A percentile compares a stretch with the other conserved stretches of the same genome.
Evolutionary conservation across 805 yeast species (phyloP).

Genomic region (Suhomyces faveliae): DNA sequence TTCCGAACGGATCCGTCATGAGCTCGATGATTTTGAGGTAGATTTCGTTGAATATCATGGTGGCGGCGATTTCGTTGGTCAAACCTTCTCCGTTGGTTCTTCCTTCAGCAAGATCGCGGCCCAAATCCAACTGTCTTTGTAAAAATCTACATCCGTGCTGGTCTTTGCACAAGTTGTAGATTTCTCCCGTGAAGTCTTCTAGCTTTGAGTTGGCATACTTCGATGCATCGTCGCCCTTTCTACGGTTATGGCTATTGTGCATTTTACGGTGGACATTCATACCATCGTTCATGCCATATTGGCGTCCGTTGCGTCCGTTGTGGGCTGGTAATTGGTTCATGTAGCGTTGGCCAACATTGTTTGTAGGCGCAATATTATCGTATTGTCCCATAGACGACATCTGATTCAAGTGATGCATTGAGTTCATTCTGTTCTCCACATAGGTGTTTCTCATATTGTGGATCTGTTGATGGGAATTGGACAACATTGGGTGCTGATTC

Average conservation of each 20-base stretch:
- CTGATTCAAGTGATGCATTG: neutral
- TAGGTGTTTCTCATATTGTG: slow-evolving; percentile 4
- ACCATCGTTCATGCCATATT: slow-evolving; percentile 15
- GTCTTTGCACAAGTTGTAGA: slow-evolving; percentile 83
- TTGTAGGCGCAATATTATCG: too few species aligned
- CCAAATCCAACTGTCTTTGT: slow-evolving; percentile 78
- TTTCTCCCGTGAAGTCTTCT: slow-evolving; percentile 68
- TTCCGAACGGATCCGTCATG: slow-evolving; percentile 97
- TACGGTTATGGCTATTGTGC: slow-evolving; percentile 27
- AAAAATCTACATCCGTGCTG: slow-evolving; percentile 95
- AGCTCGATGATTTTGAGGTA: slow-evolving; percentile 75
- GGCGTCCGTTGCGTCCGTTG: slow-evolving; percentile 1
- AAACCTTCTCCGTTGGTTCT: slow-evolving; percentile 7
- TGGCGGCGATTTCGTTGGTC: slow-evolving; percentile 52
- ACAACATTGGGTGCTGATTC: slow-evolving; percentile 9
- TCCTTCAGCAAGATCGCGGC: slow-evolving; percentile 33
- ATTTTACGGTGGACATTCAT: slow-evolving; percentile 46
- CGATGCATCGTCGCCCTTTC: slow-evolving; percentile 66
- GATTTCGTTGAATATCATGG: slow-evolving; percentile 78
- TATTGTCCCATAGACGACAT: neutral
- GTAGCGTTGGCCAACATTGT: too few species aligned
- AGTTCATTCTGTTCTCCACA: slow-evolving; percentile 4
- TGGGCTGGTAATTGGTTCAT: too few species aligned
- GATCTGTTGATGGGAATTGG: neutral
- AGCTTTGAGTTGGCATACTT: slow-evolving; percentile 66